Percentiles rank a stretch among this genome's conserved stretches.
Evolutionary conservation across 139 green algal species (phyloP).

Genomic region (Coelastrella sp.): DNA sequence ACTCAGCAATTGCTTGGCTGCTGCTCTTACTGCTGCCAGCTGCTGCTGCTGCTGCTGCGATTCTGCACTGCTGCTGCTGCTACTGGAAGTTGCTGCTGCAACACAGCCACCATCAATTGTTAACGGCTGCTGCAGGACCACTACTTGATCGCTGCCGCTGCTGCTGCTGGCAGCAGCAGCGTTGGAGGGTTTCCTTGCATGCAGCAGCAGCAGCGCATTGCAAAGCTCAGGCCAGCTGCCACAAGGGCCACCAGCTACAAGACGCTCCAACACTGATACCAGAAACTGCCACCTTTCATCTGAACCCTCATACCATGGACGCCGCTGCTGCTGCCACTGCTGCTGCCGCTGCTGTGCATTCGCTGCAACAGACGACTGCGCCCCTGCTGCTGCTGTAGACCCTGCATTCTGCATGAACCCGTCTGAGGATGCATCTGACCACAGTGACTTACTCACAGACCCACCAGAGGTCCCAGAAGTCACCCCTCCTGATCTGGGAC

Average conservation of each 20-base stretch:
- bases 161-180: conserved; percentile 4
- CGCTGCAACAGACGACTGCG: neutral
- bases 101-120: conserved; percentile 17
- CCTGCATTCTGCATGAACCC: neutral
- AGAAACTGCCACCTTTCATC: conserved; percentile 29
- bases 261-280: neutral
- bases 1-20: conserved; percentile 63
- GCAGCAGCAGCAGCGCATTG: conserved; percentile 36
- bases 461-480: neutral
- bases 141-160: neutral
- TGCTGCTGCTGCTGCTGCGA: conserved; percentile 18
- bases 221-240: conserved; percentile 19
- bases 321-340: conserved; percentile 21
- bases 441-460: neutral
- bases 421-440: conserved; percentile 12
- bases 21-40: conserved; percentile 9
- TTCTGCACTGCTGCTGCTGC: conserved; percentile 16
- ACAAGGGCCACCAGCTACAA: conserved; percentile 22
- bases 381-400: conserved; percentile 6
- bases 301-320: conserved; percentile 1
- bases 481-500: neutral
- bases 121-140: neutral
- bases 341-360: neutral
- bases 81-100: neutral
- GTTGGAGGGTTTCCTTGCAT: conserved; percentile 25